Evolutionary conservation across 2,329 filamentous ascomycete genomes (phyloP).

Genomic region (Malbranchea zuffiana): DNA sequence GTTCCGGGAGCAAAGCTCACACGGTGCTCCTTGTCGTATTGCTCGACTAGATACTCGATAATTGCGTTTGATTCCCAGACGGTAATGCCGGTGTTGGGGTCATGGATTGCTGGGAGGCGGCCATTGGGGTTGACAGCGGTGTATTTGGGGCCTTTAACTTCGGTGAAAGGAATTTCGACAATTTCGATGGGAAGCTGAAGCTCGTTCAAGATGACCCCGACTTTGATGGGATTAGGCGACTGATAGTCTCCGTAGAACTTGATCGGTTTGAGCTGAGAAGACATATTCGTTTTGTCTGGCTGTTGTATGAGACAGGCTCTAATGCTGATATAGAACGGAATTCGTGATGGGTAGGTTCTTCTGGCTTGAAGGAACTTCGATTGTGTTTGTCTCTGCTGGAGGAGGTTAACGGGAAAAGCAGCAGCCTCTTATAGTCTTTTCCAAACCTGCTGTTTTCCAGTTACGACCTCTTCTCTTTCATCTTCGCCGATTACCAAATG

Average conservation of each 20-base stretch:
- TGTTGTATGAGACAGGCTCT: too few relatives aligned
- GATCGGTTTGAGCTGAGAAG: constrained; percentile 12
- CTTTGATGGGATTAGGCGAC: constrained; percentile 13
- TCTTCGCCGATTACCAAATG: too few relatives aligned
- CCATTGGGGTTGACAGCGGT: constrained; percentile 18
- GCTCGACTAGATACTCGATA: constrained; percentile 29
- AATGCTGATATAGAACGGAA: too few relatives aligned
- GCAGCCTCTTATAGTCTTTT: too few relatives aligned
- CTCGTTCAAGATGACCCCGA: constrained; percentile 1
- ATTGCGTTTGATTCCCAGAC: constrained; percentile 34
- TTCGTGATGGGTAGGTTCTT: too few relatives aligned
- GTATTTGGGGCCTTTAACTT: constrained; percentile 13
- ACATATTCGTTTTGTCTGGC: too few relatives aligned
- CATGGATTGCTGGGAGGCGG: constrained; percentile 19
- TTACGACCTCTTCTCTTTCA: too few relatives aligned
- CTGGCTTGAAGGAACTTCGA: too few relatives aligned
- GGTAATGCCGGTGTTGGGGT: constrained; percentile 23
- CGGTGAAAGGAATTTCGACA: neutral
- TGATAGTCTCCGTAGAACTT: constrained; percentile 11
- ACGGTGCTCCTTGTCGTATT: constrained; percentile 28
- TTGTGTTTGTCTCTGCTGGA: too few relatives aligned
- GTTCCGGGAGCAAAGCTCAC: constrained; percentile 22
- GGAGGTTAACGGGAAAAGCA: too few relatives aligned
- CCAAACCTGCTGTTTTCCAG: too few relatives aligned
- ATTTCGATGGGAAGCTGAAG: neutral